A percentile compares a stretch with the other conserved stretches of the same genome.
These are phyloP conservation scores for Solanum gracilifrons DNA, from an alignment of 257 asterid genomes.

Conservation along the genomic window DNA sequence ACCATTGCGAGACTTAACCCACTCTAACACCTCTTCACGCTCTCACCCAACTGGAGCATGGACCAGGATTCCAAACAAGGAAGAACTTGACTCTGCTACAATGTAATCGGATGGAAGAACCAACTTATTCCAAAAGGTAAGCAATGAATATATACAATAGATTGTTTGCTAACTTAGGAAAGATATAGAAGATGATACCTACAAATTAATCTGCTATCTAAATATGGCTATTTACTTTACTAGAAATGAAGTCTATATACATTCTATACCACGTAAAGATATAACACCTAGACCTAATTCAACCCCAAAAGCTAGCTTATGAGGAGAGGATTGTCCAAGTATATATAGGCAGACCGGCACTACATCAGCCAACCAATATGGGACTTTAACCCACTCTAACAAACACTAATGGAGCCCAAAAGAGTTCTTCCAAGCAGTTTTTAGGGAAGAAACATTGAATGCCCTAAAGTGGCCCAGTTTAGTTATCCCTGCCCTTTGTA, in stretches of 20 bases:
- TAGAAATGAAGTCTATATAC: not conserved
- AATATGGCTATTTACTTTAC: not conserved
- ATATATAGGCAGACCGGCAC: not conserved
- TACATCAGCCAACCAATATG: not conserved
- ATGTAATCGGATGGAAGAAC: not conserved
- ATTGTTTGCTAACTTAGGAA: not conserved
- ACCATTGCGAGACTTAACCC: not conserved
- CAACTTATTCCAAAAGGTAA: not conserved
- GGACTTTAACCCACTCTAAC: not conserved
- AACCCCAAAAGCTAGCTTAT: not conserved
- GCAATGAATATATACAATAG: not conserved
- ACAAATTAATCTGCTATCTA: not conserved
- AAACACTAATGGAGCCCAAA: not conserved
- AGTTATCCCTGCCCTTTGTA: not conserved
- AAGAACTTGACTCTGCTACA: accelerated
- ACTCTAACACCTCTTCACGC: not conserved
- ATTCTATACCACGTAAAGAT: not conserved
- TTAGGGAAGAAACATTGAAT: not conserved
- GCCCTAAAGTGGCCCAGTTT: not conserved
- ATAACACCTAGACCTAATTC: not conserved
- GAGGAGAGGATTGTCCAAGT: not conserved
- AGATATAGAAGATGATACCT: not conserved
- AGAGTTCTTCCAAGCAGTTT: not conserved
- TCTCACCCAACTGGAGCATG: not conserved
- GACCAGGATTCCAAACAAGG: not conserved